Evolutionary conservation across 1,284 basidiomycete genomes (phyloP), one percentile per base, ranked within the genome.

Genomic region (Hypsizygus ulmarius): DNA sequence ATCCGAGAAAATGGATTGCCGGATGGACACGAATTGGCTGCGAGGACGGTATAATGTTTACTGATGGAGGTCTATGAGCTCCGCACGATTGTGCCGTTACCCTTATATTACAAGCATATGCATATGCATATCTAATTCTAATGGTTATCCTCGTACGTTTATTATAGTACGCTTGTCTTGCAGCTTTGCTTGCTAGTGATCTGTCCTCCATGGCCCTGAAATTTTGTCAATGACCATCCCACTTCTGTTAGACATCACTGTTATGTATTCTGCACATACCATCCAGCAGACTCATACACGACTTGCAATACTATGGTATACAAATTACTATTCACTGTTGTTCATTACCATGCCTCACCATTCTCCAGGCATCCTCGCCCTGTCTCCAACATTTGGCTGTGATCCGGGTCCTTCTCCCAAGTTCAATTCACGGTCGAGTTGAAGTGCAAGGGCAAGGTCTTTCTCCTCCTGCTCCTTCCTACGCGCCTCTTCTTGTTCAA

Each of bases 351-450:
- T n/a, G 16, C 18, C 16, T 34, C 25, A 37, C 45, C 50, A 43
- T 29, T 27, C 36, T 25, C 36, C 47, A n/a, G 39, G 41, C 30
- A 55, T 45, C 19, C 32, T 16, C 18, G 39, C 29, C 25, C 30
- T 16, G 11, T 7, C 21, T 11, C 37, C 11, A n/a, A 11, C 21
- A 16, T 5, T 19, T 4, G 37, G 39, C 5, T 15, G 15, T 3
- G 28, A 27, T 15, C 28, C 2, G 34, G 35, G 14, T 18, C 33
- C 40, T 28, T 18, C 12, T 18, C 39, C n/a, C 18, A 71, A 39
- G 57, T 77, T 78, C 3, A 78, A 59, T 51, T 76, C 72, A 36
- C 65, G 57, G 55, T 77, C 75, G 5, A 75, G 57, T 53, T 69
- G 61, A 46, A 73, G 60, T 12, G 70, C 71, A 8, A 73, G 53